Evolutionary conservation across 176 grass and related monocot genomes (phyloP).

Genomic region (Cenchrus americanus): DNA sequence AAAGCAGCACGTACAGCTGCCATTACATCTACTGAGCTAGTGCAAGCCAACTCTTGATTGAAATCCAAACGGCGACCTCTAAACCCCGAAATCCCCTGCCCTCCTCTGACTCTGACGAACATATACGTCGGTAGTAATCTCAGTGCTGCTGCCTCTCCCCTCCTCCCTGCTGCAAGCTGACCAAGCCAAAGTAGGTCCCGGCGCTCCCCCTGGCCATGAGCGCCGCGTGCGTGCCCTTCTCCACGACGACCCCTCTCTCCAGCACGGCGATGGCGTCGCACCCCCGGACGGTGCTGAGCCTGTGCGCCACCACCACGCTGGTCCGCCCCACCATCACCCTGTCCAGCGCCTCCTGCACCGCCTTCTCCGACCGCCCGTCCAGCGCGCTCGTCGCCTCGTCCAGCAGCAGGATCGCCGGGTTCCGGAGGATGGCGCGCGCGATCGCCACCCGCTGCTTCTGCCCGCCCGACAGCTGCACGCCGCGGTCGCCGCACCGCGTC

Average conservation of each 20-base stretch:
- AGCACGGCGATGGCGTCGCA: conserved; percentile 62
- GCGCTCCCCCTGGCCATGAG: conserved; percentile 56
- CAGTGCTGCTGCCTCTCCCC: not conserved
- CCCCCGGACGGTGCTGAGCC: conserved; percentile 58
- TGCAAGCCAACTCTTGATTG: too few species aligned
- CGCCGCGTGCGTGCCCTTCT: conserved; percentile 62
- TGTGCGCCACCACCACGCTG: conserved; percentile 65
- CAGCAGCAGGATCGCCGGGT: not conserved
- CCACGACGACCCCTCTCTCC: conserved; percentile 60
- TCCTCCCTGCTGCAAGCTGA: conserved; percentile 58
- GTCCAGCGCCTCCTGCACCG: conserved; percentile 37
- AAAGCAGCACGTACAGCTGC: too few species aligned
- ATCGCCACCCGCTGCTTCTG: conserved; percentile 71
- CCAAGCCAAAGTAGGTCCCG: conserved; percentile 57
- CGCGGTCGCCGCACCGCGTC: conserved; percentile 54
- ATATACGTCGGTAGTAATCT: not conserved
- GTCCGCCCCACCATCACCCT: conserved; percentile 70
- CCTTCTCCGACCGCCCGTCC: not conserved
- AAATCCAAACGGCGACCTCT: too few species aligned
- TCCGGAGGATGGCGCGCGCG: conserved; percentile 56
- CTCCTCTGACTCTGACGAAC: too few species aligned
- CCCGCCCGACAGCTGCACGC: conserved; percentile 61
- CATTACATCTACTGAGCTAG: too few species aligned
- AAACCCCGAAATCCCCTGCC: too few species aligned
- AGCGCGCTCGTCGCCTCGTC: not conserved